Percentiles rank a stretch among this genome's conserved stretches.
Evolutionary conservation across 805 yeast species (phyloP).

Genomic region (Clavispora carvajalis): DNA sequence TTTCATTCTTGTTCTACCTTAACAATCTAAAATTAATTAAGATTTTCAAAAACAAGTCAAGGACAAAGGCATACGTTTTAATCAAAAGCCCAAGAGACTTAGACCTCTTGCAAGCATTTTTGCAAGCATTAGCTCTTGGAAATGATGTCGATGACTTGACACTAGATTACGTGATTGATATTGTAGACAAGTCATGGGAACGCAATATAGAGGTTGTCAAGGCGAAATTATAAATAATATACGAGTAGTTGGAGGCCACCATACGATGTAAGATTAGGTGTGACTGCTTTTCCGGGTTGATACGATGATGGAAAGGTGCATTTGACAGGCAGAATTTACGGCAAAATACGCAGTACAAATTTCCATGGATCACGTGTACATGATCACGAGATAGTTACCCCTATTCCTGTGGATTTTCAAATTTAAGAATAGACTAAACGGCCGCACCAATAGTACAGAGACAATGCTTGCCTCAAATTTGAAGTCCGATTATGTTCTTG

Average conservation of each 20-base stretch:
- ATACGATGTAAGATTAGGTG: too few species aligned
- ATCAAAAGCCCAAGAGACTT: conserved; percentile 26
- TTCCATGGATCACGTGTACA: not conserved
- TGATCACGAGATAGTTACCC: not conserved
- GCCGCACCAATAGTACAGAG: too few species aligned
- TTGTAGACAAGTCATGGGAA: conserved; percentile 26
- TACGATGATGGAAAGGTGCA: too few species aligned
- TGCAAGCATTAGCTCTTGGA: conserved; percentile 14
- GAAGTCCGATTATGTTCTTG: too few species aligned
- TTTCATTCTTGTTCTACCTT: conserved; percentile 35
- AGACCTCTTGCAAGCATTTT: conserved; percentile 18
- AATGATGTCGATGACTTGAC: conserved; percentile 14
- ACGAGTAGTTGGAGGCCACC: too few species aligned
- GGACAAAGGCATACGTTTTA: conserved; percentile 36
- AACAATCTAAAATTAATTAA: conserved; percentile 29
- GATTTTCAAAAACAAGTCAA: conserved; percentile 37
- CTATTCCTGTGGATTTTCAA: not conserved
- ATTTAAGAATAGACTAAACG: not conserved
- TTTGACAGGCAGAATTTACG: too few species aligned
- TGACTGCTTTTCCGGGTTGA: too few species aligned
- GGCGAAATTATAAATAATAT: too few species aligned
- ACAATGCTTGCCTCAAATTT: too few species aligned
- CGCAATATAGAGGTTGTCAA: conserved; percentile 5
- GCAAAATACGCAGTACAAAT: too few species aligned
- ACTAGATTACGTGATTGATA: conserved; percentile 29